Percentiles rank a stretch among this genome's conserved stretches.
Conservation (phyloP, 2,329 filamentous ascomycete genomes). For the Blastomyces percursus region DNA sequence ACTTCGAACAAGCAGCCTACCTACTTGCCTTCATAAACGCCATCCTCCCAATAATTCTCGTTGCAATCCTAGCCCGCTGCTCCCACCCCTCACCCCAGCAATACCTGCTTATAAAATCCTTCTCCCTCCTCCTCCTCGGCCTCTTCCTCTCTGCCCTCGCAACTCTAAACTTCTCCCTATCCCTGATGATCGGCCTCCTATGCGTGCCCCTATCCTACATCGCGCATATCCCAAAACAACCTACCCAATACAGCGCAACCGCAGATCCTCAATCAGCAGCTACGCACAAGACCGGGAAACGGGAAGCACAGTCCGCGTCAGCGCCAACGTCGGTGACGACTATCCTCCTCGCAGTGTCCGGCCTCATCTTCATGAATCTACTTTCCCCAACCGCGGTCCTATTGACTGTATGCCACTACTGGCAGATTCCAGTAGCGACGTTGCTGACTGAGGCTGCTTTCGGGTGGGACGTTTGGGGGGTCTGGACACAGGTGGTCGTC, state of each 20-base stretch:
- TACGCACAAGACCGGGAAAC: neutral
- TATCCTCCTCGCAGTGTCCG: conserved; percentile 14
- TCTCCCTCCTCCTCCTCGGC: conserved; percentile 84
- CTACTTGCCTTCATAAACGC: conserved; percentile 47
- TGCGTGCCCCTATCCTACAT: conserved; percentile 69
- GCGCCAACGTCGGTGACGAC: conserved; percentile 3
- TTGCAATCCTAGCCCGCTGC: conserved; percentile 41
- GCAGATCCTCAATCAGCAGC: neutral
- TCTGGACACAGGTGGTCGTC: conserved; percentile 81
- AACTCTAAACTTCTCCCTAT: conserved; percentile 88
- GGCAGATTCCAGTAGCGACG: conserved; percentile 41
- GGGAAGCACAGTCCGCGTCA: neutral
- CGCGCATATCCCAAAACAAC: conserved; percentile 19
- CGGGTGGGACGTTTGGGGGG: conserved; percentile 78
- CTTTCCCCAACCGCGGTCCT: conserved; percentile 51
- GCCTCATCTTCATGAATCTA: conserved; percentile 44
- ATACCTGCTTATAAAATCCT: conserved; percentile 70
- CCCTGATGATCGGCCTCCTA: conserved; percentile 71
- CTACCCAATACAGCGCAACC: neutral
- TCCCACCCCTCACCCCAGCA: conserved; percentile 54
- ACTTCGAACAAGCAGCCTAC: conserved; percentile 49
- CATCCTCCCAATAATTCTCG: conserved; percentile 47
- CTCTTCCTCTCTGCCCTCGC: conserved; percentile 87
- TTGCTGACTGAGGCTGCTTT: conserved; percentile 66
- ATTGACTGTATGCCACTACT: conserved; percentile 39